These are phyloP conservation scores for Dryadomyces sulphureus DNA, from an alignment of 2,329 filamentous ascomycete genomes.

Conservation along the genomic window DNA sequence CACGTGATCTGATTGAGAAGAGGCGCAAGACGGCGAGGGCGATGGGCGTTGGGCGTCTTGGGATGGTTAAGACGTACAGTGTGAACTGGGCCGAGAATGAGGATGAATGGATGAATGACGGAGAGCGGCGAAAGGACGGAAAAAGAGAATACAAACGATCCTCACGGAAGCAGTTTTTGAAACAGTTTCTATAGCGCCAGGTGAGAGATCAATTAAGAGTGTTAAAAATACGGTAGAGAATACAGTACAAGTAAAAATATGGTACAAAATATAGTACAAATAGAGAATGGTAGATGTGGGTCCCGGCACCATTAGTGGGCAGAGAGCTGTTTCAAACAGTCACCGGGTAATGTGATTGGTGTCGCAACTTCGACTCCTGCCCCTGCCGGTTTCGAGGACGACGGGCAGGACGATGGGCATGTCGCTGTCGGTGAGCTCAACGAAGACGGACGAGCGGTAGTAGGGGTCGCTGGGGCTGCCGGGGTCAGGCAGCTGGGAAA, in stretches of 20 bases:
- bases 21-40: not conserved
- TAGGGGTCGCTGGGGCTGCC: not conserved
- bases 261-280: not conserved
- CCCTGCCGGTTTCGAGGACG: slow-evolving; percentile 1
- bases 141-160: not conserved
- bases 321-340: no score
- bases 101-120: not conserved
- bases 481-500: not conserved
- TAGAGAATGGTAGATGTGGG: no score
- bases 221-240: not conserved
- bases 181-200: not conserved
- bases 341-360: no score
- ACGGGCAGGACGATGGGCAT: not conserved
- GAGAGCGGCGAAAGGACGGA: not conserved
- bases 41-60: not conserved
- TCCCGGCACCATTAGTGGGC: no score
- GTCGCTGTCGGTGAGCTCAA: slow-evolving; percentile 4
- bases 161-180: not conserved
- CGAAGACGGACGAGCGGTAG: slow-evolving; percentile 5
- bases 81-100: not conserved
- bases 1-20: not conserved
- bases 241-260: not conserved
- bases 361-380: not conserved
- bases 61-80: not conserved
- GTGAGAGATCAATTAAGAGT: not conserved